Conservation (phyloP, 495 filamentous ascomycete genomes). For the Opeltia flavorubescens region DNA sequence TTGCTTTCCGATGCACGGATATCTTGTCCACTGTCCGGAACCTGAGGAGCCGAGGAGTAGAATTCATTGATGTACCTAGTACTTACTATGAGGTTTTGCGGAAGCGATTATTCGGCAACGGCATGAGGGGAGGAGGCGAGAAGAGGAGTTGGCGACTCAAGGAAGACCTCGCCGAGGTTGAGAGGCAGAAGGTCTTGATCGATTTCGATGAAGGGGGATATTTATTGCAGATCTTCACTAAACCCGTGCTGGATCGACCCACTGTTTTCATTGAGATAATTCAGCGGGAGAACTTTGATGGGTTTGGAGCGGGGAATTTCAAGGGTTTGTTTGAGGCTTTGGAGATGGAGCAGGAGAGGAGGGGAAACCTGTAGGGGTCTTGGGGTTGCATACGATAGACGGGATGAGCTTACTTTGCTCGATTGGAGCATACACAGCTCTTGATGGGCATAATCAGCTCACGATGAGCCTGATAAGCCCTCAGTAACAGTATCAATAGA, state of each 20-base stretch:
- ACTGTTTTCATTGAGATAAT: conserved; percentile 94
- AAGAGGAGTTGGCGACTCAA: conserved; percentile 33
- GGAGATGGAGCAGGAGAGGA: conserved; percentile 63
- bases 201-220: conserved; percentile 88
- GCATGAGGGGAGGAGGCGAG: not conserved
- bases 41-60: conserved; percentile 63
- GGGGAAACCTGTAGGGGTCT: conserved; percentile 3
- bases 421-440: no score
- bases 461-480: no score
- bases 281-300: conserved; percentile 70
- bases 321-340: conserved; percentile 87
- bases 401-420: no score
- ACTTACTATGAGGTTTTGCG: conserved; percentile 73
- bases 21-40: conserved; percentile 63
- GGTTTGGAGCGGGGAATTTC: conserved; percentile 91
- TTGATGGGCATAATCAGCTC: no score
- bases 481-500: no score
- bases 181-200: conserved; percentile 66
- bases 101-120: conserved; percentile 40
- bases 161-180: conserved; percentile 63
- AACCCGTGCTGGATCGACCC: conserved; percentile 82
- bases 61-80: conserved; percentile 74
- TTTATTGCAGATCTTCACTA: conserved; percentile 74
- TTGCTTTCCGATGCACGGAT: conserved; percentile 66
- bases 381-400: no score